Evolutionary conservation across 768 basidiomycete genomes (phyloP).

Genomic region (Jaapia argillacea): DNA sequence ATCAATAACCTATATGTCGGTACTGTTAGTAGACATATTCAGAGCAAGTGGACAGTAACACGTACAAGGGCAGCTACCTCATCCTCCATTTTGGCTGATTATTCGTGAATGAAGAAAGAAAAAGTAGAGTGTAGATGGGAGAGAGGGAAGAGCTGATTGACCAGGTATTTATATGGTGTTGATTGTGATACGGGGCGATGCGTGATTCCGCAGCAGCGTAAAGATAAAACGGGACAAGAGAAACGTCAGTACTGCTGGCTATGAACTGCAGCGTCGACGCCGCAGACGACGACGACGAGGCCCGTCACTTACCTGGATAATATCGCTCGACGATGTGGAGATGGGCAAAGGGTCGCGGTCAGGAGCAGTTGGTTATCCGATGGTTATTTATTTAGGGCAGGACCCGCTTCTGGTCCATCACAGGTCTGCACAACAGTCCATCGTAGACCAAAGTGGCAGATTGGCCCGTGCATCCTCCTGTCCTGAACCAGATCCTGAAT

Average conservation of each 20-base stretch:
- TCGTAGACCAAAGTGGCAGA: too few relatives aligned
- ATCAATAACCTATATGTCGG: conserved; percentile 48
- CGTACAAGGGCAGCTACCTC: conserved; percentile 36
- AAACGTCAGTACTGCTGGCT: too few relatives aligned
- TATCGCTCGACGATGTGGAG: not conserved
- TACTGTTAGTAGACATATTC: conserved; percentile 8
- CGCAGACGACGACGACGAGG: not conserved
- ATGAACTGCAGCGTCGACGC: not conserved
- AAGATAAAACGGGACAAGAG: not conserved
- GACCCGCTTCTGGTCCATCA: too few relatives aligned
- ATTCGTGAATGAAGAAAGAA: conserved; percentile 11
- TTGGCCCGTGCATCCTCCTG: too few relatives aligned
- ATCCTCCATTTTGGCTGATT: conserved; percentile 32
- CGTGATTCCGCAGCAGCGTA: not conserved
- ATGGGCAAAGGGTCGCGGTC: not conserved
- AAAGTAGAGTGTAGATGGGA: conserved; percentile 17
- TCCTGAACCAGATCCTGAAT: too few relatives aligned
- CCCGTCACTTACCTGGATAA: not conserved
- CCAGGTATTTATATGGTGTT: not conserved
- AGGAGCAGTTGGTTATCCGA: not conserved
- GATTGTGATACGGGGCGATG: not conserved
- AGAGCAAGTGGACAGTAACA: conserved; percentile 2
- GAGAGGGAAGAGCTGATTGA: not conserved
- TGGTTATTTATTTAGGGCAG: not conserved
- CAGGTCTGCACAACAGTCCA: too few relatives aligned